Evolutionary conservation across 805 yeast species (phyloP), one percentile per base, ranked within the genome.

Genomic region (Suhomyces kilbournensis): DNA sequence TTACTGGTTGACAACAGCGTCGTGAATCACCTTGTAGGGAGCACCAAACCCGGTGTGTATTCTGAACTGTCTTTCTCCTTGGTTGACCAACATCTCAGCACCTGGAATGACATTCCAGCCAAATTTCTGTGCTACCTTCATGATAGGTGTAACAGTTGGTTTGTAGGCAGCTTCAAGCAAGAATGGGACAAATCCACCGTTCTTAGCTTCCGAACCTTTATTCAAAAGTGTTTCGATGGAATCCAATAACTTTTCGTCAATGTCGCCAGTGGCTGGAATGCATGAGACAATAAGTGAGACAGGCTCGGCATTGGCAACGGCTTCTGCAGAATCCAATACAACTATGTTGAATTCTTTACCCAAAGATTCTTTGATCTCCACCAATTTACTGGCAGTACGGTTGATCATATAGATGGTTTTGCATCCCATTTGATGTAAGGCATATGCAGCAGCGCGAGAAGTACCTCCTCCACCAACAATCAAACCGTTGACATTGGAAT

Each of bases 391-490:
- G 0, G 73, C 66, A 1, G 97, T 90, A 67, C 98, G 83, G 74
- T 92, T 93, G 53, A 89, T 66, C 75, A 93, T 76, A 72, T 84
- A 90, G 54, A 93, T 88, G 59, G 77, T 83, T 20, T 72, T 60
- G 68, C 96, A 90, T 2, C 97, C 97, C 75, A 93, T 72, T 55
- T 82, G 64, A 64, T 83, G 81, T 58, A 94, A 77, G 1, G 99
- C 97, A 67, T 81, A 91, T 14, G 89, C 83, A 0, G 97, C 98
- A 42, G 99, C 97, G 63, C 97, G 81, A 0, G 97, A 85, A 23
- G 99, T 92, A 44, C 99, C 99, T 42, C 99, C 99, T 19, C 97
- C 97, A 48, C 99, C 99, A 57, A 94, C 76, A 44, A 94, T 87
- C 53, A 92, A 72, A 30, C 97, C 97, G 52, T 79, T 72, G 10